Percentiles rank a stretch among this genome's conserved stretches.
Conservation (phyloP, 2,329 filamentous ascomycete species). For the Pleurostoma richardsiae region DNA sequence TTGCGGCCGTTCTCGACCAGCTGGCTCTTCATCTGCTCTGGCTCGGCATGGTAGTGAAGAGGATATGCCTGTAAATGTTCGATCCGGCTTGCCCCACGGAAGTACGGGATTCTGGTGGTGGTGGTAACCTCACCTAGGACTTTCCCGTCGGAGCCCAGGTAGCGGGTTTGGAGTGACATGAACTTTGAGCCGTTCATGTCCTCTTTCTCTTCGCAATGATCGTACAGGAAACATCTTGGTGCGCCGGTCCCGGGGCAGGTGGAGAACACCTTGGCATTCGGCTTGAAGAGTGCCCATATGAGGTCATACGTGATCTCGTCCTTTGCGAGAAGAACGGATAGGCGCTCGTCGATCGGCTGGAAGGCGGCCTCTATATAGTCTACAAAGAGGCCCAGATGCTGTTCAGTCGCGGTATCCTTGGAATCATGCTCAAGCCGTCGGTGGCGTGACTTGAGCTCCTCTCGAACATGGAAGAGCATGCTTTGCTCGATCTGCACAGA, state of each 20-base stretch:
- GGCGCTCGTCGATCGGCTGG: background rate
- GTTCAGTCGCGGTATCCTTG: background rate
- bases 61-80: background rate
- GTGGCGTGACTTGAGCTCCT: slow-evolving; percentile 4
- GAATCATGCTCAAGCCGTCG: background rate
- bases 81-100: background rate
- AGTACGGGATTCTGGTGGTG: background rate
- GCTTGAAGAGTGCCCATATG: slow-evolving; percentile 27
- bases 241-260: slow-evolving; percentile 12
- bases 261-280: slow-evolving; percentile 19
- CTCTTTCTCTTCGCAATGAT: background rate
- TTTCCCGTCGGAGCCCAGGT: background rate
- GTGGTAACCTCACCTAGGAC: background rate
- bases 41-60: background rate
- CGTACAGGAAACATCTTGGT: slow-evolving; percentile 9
- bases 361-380: background rate
- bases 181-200: background rate
- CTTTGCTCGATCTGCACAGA: slow-evolving; percentile 9
- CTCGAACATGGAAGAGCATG: slow-evolving; percentile 8
- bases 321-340: background rate
- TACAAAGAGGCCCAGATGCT: background rate
- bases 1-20: slow-evolving; percentile 19
- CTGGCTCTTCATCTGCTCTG: slow-evolving; percentile 3
- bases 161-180: background rate
- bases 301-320: slow-evolving; percentile 26